Conservation (phyloP, 257 asterid genomes). For the Solanum boliviense region DNA sequence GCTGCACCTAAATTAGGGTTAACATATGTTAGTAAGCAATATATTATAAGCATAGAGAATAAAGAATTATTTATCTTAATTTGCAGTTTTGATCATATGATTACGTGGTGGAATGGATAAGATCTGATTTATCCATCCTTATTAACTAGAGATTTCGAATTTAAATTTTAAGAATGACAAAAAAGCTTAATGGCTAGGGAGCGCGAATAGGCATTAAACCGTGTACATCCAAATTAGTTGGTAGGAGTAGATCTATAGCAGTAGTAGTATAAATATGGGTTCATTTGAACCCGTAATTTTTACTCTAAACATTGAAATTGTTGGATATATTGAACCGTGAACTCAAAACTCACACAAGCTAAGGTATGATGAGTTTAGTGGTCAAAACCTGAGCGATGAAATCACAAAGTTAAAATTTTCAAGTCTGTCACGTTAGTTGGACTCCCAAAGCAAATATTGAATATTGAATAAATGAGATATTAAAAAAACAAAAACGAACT, state of each 20-base stretch:
- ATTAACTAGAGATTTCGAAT: too few species aligned
- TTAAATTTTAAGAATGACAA: too few species aligned
- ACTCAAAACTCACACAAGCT: neutral
- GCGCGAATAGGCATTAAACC: neutral
- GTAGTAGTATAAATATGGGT: neutral
- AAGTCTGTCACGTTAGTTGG: neutral
- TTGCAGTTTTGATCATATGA: neutral
- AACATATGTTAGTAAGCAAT: neutral
- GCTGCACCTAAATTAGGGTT: constrained; percentile 29
- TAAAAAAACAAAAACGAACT: too few species aligned
- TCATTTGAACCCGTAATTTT: neutral
- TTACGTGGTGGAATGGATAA: neutral
- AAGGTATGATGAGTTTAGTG: neutral
- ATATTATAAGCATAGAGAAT: too few species aligned
- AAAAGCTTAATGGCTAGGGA: neutral
- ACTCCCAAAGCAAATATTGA: neutral
- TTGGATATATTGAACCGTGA: too few species aligned
- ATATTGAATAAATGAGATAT: neutral
- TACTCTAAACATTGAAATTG: neutral
- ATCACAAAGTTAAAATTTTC: too few species aligned
- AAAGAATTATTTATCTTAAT: neutral
- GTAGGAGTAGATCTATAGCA: neutral
- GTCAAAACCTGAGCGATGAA: neutral
- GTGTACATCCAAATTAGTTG: neutral
- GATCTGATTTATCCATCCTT: too few species aligned